Evolutionary conservation across 305 asterid species (phyloP).

Genomic region (Fraxinus ornus): DNA sequence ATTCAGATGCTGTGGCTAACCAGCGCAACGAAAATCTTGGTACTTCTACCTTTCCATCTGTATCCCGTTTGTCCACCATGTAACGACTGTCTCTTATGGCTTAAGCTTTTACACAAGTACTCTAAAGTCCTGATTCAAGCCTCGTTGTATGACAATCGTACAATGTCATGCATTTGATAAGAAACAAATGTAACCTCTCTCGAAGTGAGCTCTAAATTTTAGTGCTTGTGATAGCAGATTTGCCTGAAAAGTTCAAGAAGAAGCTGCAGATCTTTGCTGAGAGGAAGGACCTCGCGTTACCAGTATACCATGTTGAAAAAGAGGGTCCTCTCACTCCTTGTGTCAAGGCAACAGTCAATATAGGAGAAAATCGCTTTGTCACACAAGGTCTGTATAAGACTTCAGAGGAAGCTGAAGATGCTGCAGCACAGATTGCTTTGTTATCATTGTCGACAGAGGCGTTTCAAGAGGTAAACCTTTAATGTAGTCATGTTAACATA

Average conservation of each 20-base stretch:
- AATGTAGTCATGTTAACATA: background rate
- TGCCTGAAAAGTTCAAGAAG: conserved; percentile 27
- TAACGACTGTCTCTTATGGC: background rate
- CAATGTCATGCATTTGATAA: background rate
- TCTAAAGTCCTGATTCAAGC: background rate
- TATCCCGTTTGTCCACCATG: background rate
- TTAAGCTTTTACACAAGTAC: background rate
- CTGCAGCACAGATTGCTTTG: conserved; percentile 50
- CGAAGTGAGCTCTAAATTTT: background rate
- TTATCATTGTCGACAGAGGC: conserved; percentile 30
- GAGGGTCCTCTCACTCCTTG: conserved; percentile 22
- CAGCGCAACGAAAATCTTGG: conserved; percentile 10
- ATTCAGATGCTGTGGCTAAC: conserved; percentile 14
- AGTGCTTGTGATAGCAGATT: background rate
- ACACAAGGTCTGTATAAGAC: conserved; percentile 26
- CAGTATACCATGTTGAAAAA: conserved; percentile 22
- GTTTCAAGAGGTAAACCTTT: conserved; percentile 36
- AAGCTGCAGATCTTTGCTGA: conserved; percentile 40
- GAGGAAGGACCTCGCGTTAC: conserved; percentile 29
- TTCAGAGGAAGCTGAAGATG: conserved; percentile 38
- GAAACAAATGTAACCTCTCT: background rate
- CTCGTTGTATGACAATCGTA: background rate
- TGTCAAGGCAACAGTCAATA: conserved; percentile 32
- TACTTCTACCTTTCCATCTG: background rate
- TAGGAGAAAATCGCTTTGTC: conserved; percentile 30